Percentiles rank a stretch among this genome's conserved stretches.
phyloP scores from a whole-genome alignment of 768 basidiomycete genomes.

The Leccinum barrowsii region DNA sequence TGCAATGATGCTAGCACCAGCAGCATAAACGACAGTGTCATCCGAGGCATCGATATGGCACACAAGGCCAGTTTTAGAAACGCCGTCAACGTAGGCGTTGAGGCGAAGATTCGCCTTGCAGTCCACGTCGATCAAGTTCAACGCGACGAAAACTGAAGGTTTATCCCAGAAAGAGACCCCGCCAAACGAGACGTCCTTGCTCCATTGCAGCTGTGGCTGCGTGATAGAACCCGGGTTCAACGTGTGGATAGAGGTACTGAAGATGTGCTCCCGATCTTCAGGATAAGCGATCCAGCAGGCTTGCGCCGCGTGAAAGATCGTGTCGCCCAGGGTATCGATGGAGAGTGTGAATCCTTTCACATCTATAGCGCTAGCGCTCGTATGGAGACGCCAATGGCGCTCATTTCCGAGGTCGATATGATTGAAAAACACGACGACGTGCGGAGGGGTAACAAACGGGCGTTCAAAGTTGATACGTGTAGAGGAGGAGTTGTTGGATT shows the following conservation, averaged over 20 bases:
- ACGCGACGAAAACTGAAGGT: slow-evolving; percentile 17
- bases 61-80: slow-evolving; percentile 4
- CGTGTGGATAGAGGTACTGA: slow-evolving; percentile 13
- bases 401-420: slow-evolving; percentile 7
- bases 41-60: slow-evolving; percentile 11
- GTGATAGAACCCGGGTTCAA: not conserved
- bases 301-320: not conserved
- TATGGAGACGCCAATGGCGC: slow-evolving; percentile 7
- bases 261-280: slow-evolving; percentile 18
- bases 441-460: slow-evolving; percentile 13
- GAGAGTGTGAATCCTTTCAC: slow-evolving; percentile 14
- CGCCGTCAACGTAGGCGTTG: slow-evolving; percentile 6
- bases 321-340: slow-evolving; percentile 12
- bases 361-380: slow-evolving; percentile 9
- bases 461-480: slow-evolving; percentile 11
- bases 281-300: slow-evolving; percentile 22
- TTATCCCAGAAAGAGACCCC: slow-evolving; percentile 8
- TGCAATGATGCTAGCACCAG: slow-evolving; percentile 4
- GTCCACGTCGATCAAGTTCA: slow-evolving; percentile 14
- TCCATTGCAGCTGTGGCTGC: slow-evolving; percentile 3
- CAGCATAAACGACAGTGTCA: slow-evolving; percentile 4
- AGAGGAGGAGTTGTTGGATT: not conserved
- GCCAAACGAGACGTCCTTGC: slow-evolving; percentile 6
- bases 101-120: slow-evolving; percentile 10
- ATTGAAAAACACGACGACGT: slow-evolving; percentile 15